Conservation (phyloP, 106 monocot genomes). For the Alisma plantagoaquatica region DNA sequence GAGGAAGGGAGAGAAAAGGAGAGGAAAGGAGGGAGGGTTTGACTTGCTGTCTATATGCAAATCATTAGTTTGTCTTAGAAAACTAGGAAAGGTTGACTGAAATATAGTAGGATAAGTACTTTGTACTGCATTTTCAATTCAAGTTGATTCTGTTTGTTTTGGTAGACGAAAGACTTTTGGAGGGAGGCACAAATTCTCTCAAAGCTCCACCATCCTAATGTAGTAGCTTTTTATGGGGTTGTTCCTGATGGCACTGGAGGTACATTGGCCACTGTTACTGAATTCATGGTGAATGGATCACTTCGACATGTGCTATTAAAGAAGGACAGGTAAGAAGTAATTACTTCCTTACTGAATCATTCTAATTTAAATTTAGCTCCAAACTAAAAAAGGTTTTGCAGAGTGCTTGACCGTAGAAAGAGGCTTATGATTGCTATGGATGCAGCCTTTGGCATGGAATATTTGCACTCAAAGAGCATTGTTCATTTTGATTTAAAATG, state of each 20-base stretch:
- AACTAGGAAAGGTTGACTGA: no score
- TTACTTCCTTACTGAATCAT: background rate
- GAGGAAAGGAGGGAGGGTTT: no score
- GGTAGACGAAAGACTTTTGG: conserved; percentile 91
- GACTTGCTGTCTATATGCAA: no score
- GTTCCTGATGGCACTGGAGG: conserved; percentile 86
- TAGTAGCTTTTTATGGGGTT: conserved; percentile 94
- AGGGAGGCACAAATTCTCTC: conserved; percentile 95
- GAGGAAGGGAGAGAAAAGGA: no score
- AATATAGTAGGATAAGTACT: no score
- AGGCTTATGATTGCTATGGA: conserved; percentile 93
- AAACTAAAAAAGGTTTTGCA: conserved; percentile 7
- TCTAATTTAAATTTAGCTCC: background rate
- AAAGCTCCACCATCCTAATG: conserved; percentile 96
- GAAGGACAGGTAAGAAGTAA: conserved; percentile 52
- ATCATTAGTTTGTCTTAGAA: no score
- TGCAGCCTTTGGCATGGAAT: conserved; percentile 99
- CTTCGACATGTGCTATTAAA: conserved; percentile 64
- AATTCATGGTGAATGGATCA: conserved; percentile 97
- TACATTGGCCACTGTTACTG: conserved; percentile 85
- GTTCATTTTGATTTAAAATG: conserved; percentile 98
- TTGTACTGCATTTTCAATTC: no score
- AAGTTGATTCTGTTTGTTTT: background rate
- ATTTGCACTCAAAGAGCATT: conserved; percentile 90
- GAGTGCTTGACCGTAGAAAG: conserved; percentile 67